phyloP scores from a whole-genome alignment of 495 filamentous ascomycete genomes.

The Annulohypoxylon nitens region DNA sequence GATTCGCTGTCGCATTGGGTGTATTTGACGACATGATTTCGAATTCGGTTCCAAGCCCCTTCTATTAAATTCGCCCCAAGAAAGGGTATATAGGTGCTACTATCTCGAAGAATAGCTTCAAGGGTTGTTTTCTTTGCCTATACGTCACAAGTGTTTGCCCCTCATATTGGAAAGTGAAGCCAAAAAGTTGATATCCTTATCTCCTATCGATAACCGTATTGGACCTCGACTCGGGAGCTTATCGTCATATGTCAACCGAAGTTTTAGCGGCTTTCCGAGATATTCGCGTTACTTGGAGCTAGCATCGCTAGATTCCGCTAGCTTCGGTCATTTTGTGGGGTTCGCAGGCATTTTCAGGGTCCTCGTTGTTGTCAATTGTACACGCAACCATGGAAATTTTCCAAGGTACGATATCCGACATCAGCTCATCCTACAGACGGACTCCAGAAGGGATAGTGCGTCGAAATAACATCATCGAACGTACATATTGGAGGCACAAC shows the following conservation, averaged over 20 bases:
- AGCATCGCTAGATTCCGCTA: conserved; percentile 28
- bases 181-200: conserved; percentile 16
- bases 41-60: neutral
- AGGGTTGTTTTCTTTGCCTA: neutral
- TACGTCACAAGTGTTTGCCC: conserved; percentile 5
- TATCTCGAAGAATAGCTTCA: neutral
- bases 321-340: conserved; percentile 34
- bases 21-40: conserved; percentile 37
- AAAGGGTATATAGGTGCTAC: no score
- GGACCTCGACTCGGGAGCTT: neutral
- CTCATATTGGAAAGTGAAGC: conserved; percentile 6
- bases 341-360: conserved; percentile 29
- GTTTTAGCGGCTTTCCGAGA: conserved; percentile 37
- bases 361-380: conserved; percentile 15
- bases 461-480: conserved; percentile 29
- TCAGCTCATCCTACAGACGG: conserved; percentile 3
- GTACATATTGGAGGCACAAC: conserved; percentile 10
- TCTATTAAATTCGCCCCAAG: no score
- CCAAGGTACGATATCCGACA: conserved; percentile 30
- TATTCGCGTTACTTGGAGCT: conserved; percentile 39
- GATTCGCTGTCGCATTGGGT: conserved; percentile 20
- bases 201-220: conserved; percentile 36
- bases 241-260: conserved; percentile 15
- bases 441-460: conserved; percentile 15
- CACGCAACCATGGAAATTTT: conserved; percentile 2